Evolutionary conservation across 805 yeast species (phyloP).

Genomic region (Metschnikowia kofuensis): DNA sequence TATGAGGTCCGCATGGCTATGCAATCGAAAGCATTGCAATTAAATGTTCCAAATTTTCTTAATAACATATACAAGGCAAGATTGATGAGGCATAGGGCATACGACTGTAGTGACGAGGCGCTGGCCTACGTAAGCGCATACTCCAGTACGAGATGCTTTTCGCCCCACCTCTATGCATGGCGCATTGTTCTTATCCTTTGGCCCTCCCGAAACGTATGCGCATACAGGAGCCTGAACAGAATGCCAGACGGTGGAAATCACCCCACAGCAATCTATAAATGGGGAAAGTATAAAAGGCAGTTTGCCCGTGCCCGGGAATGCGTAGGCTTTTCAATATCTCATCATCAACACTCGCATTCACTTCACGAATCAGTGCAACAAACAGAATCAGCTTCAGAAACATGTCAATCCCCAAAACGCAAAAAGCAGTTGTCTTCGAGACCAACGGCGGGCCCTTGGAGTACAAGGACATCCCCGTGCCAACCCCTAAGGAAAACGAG

Average conservation of each 20-base stretch:
- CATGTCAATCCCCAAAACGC: slow-evolving; percentile 35
- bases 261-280: not conserved
- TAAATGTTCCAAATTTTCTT: too few species aligned
- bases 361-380: slow-evolving; percentile 1
- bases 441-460: slow-evolving; percentile 41
- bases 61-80: too few species aligned
- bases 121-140: not conserved
- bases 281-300: not conserved
- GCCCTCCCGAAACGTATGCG: not conserved
- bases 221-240: not conserved
- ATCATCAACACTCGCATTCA: slow-evolving; percentile 3
- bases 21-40: too few species aligned
- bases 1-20: too few species aligned
- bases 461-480: slow-evolving; percentile 41
- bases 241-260: not conserved
- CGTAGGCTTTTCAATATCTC: not conserved
- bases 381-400: slow-evolving; percentile 4
- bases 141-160: not conserved
- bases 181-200: not conserved
- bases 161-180: not conserved
- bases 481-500: slow-evolving; percentile 40
- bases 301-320: not conserved
- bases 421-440: slow-evolving; percentile 43
- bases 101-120: too few species aligned
- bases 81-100: too few species aligned